Evolutionary conservation across 129 eudicot genomes (phyloP).

Genomic region (Flaveria bidentis): DNA sequence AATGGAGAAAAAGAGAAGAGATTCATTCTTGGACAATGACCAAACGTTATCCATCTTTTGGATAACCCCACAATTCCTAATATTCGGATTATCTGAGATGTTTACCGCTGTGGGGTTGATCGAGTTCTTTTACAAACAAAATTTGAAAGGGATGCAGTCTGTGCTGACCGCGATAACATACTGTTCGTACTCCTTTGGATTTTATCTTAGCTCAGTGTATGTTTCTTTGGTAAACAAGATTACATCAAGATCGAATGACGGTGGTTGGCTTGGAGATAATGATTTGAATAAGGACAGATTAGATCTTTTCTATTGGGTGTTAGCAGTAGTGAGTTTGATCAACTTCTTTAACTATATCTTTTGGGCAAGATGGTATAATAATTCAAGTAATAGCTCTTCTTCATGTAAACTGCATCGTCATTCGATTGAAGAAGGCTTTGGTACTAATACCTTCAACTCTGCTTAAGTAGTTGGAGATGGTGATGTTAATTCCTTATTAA

Average conservation of each 20-base stretch:
- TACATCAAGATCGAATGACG: slow-evolving; percentile 39
- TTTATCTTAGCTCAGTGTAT: slow-evolving; percentile 77
- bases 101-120: slow-evolving; percentile 91
- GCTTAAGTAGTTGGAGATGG: slow-evolving; percentile 24
- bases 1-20: slow-evolving; percentile 68
- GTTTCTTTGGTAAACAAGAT: slow-evolving; percentile 81
- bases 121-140: slow-evolving; percentile 91
- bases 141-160: slow-evolving; percentile 78
- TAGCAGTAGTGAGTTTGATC: slow-evolving; percentile 69
- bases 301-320: slow-evolving; percentile 84
- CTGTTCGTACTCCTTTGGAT: slow-evolving; percentile 94
- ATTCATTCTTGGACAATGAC: slow-evolving; percentile 32
- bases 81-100: slow-evolving; percentile 93
- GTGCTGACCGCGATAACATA: slow-evolving; percentile 84
- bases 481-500: slow-evolving; percentile 4
- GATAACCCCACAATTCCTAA: slow-evolving; percentile 87
- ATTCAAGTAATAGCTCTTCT: slow-evolving; percentile 22
- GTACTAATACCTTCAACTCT: not conserved
- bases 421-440: slow-evolving; percentile 33
- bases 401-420: slow-evolving; percentile 24
- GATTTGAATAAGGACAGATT: slow-evolving; percentile 77
- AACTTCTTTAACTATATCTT: slow-evolving; percentile 76
- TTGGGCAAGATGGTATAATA: slow-evolving; percentile 74
- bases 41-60: slow-evolving; percentile 62
- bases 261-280: slow-evolving; percentile 76